These are phyloP conservation scores for Dipteronia dyeriana DNA, from an alignment of 345 rosid species.

Conservation along the genomic window DNA sequence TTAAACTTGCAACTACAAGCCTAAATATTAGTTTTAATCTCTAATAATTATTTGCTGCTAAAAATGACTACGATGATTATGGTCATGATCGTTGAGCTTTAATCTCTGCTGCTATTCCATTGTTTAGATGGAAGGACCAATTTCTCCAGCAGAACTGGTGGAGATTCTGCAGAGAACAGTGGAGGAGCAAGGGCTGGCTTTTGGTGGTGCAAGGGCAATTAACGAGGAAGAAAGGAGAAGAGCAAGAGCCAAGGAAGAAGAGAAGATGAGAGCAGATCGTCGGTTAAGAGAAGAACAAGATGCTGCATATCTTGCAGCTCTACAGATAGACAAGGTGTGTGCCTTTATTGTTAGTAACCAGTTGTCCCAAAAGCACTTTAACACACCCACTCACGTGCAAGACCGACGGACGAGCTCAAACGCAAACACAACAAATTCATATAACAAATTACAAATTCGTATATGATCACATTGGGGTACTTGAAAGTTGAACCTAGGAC, in stretches of 20 bases:
- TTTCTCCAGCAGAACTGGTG: constrained; percentile 51
- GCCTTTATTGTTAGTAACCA: too few relatives aligned
- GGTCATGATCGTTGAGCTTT: not conserved
- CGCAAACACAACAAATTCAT: too few relatives aligned
- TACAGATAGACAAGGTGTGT: constrained; percentile 50
- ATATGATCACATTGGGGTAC: too few relatives aligned
- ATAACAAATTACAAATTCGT: too few relatives aligned
- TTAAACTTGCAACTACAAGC: not conserved
- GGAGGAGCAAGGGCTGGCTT: constrained; percentile 65
- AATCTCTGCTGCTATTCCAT: not conserved
- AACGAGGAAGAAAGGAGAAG: constrained; percentile 43
- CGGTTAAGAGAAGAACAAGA: constrained; percentile 58
- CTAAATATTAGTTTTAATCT: not conserved
- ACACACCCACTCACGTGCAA: too few relatives aligned
- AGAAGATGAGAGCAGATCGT: constrained; percentile 46
- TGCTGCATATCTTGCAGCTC: constrained; percentile 56
- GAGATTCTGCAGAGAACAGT: constrained; percentile 59
- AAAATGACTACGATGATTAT: not conserved
- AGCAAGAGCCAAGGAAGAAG: constrained; percentile 41
- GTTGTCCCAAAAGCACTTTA: too few relatives aligned
- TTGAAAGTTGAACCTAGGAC: too few relatives aligned
- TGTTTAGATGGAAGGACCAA: constrained; percentile 58
- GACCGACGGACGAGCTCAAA: too few relatives aligned
- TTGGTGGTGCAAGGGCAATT: constrained; percentile 29
- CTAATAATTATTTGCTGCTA: not conserved